Conservation (phyloP, 495 filamentous ascomycete genomes). For the Halenospora varia region DNA sequence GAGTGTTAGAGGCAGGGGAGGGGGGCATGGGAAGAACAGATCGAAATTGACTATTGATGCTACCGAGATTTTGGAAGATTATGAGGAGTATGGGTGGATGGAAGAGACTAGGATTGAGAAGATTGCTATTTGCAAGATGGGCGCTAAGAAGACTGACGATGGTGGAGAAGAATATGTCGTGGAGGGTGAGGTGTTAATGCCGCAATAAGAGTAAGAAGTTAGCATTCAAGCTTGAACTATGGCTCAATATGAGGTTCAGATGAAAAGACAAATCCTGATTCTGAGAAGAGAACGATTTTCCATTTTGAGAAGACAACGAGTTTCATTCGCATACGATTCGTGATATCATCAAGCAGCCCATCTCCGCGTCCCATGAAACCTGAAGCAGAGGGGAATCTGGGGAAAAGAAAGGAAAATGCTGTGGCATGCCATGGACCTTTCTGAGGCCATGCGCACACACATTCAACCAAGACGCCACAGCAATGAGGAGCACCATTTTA, state of each 20-base stretch:
- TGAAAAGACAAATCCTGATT: too few species aligned
- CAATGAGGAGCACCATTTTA: conserved; percentile 20
- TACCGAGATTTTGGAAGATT: conserved; percentile 43
- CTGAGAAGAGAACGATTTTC: too few species aligned
- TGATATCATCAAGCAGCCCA: not conserved
- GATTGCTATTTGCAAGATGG: conserved; percentile 74
- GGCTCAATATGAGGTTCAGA: too few species aligned
- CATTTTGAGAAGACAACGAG: not conserved
- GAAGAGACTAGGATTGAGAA: conserved; percentile 54
- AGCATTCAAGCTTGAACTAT: too few species aligned
- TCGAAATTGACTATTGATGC: conserved; percentile 50
- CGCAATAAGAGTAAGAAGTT: conserved; percentile 6
- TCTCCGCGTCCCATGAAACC: not conserved
- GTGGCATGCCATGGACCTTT: conserved; percentile 8
- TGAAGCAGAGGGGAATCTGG: not conserved
- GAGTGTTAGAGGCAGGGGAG: conserved; percentile 25
- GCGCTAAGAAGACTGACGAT: conserved; percentile 56
- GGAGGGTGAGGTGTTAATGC: conserved; percentile 40
- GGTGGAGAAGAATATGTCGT: conserved; percentile 42
- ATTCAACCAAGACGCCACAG: conserved; percentile 18
- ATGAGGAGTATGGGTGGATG: conserved; percentile 57
- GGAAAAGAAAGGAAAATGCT: conserved; percentile 12
- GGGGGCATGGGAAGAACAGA: conserved; percentile 28
- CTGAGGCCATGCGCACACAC: not conserved
- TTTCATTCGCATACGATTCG: not conserved